A percentile compares a stretch with the other conserved stretches of the same genome.
phyloP scores from a whole-genome alignment of 371 early-diverging fungal species.

The Rhizopus microsporus region DNA sequence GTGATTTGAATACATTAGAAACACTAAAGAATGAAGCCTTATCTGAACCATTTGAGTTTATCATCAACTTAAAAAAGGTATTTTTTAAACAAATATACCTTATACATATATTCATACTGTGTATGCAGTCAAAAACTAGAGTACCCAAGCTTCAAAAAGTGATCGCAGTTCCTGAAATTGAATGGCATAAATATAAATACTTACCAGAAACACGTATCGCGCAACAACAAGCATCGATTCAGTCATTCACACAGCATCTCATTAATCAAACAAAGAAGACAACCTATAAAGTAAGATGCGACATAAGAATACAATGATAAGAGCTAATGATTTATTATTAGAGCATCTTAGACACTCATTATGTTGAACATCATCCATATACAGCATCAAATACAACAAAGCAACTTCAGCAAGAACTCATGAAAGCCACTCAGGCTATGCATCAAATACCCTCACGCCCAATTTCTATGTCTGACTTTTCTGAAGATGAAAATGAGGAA shows the following conservation, averaged over 20 bases:
- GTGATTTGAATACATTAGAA: constrained; percentile 45
- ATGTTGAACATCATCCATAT: constrained; percentile 1
- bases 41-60: constrained; percentile 51
- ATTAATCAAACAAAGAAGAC: constrained; percentile 16
- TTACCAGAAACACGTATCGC: constrained; percentile 41
- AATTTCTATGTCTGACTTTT: constrained; percentile 41
- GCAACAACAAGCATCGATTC: constrained; percentile 27
- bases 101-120: background rate
- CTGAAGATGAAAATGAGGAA: constrained; percentile 45
- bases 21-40: constrained; percentile 50
- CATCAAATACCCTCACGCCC: constrained; percentile 43
- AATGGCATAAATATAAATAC: constrained; percentile 47
- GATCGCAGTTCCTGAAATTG: constrained; percentile 38
- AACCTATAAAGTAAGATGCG: constrained; percentile 23
- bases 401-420: constrained; percentile 32
- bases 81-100: background rate
- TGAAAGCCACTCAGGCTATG: constrained; percentile 35
- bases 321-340: constrained; percentile 3
- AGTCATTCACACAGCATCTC: constrained; percentile 21
- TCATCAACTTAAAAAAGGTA: constrained; percentile 52
- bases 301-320: background rate
- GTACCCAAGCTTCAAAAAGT: constrained; percentile 47
- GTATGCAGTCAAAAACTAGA: constrained; percentile 23
- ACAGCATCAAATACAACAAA: constrained; percentile 19
- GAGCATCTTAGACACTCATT: constrained; percentile 25